Evolutionary conservation across 2,329 filamentous ascomycete species (phyloP), one percentile per base, ranked within the genome.

Genomic region (Trichoderma sp.): DNA sequence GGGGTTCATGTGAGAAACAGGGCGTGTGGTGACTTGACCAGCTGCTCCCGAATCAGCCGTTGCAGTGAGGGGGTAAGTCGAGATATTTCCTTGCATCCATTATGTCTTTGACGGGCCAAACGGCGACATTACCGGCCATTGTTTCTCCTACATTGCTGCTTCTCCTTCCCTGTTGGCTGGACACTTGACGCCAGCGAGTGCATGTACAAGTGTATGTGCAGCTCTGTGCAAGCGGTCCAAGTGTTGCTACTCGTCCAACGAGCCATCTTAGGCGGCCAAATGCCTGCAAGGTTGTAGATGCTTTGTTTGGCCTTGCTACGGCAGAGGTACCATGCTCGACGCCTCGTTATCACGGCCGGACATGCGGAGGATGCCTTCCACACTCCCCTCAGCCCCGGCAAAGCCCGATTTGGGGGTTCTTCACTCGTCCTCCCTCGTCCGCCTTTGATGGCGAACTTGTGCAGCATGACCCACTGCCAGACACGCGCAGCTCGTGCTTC

Each of bases 361-460:
- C 63, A 43, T 54, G 57, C 63, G 63, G 63, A 65, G 56, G 57
- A 61, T 30, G 50, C 24, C 41, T 55, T 55, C 50, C 50, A 54
- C 59, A 50, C 55, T 56, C 30, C 50, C 50, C 41, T 55, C 45
- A 41, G 19, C 43, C 63, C 63, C 44, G 63, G 63, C 21, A 62
- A 43, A 48, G 50, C 19, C 34, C 44, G 21, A 28, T 21, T 21
- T 34, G 56, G 28, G 54, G 14, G 26, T 41, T 50, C 28, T 65
- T 61, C 50, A 55, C 30, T 45, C 63, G 51, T 43, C 28, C 48
- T 15, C 19, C 39, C 39, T 9, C 34, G 54, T 34, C 34, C 43
- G 7, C 55, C 43, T 41, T 41, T 47, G 9, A 15, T 19, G 55
- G 56, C 12, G 39, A 54, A 39, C 48, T 30, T 41, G n/a, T 28